Evolutionary conservation across 2,329 filamentous ascomycete species (phyloP), one percentile per base, ranked within the genome.

Genomic region (Cordyceps cicadae): DNA sequence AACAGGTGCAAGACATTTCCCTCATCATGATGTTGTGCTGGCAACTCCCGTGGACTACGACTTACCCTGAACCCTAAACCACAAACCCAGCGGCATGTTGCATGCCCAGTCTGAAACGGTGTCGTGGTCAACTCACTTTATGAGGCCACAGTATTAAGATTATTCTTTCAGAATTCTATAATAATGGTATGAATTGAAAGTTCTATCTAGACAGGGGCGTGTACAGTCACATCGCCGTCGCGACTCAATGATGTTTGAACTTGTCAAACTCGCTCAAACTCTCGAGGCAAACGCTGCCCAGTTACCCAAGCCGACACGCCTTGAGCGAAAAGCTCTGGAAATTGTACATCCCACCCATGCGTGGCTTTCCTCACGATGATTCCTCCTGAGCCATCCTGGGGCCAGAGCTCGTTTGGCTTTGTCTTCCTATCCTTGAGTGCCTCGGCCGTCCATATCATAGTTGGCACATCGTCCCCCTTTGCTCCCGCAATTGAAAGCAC

Each of bases 331-430:
- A 77, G 53, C 48, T 70, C 63, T 1, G 75, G 76, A 37, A 72
- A 66, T 60, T 77, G 75, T 62, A 77, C 60, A 60, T 76, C 71
- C 76, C 75, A 77, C 43, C 69, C 69, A 65, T 77, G 74, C 32
- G 73, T 67, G 17, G 74, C 76, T 21, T 70, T 68, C 32, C 60
- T 67, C 7, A 77, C 68, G 11, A 75, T 5, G 12, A 29, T 21
- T 29, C 19, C 46, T 49, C 46, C 46, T 7, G 46, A 49, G 6
- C 46, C 46, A 26, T 49, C 46, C 46, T 49, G 19, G 12, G 46
- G 46, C 46, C 46, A 49, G 12, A 17, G 1, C 24, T 29, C 46
- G 21, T 26, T 12, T 14, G 26, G 21, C 19, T 1, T 24, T 1
- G 46, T 49, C 21, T 8, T 29, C 14, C 46, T 49, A 5, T 11